phyloP scores from a whole-genome alignment of 352 stramenopile genomes.

The Phytophthora colocasiae region DNA sequence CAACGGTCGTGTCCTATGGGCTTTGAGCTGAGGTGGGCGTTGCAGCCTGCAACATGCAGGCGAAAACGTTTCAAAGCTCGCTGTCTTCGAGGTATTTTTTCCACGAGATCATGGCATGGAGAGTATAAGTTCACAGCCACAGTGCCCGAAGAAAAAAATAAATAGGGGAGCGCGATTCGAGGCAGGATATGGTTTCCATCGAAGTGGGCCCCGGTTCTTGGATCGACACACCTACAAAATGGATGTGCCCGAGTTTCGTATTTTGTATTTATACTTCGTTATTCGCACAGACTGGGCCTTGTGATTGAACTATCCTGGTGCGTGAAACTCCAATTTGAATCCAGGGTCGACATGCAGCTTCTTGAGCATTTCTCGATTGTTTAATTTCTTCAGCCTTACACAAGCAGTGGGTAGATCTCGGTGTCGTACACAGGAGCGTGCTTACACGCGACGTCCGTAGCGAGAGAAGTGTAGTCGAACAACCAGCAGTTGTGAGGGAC shows the following conservation, averaged over 20 bases:
- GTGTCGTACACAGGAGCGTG: slow-evolving; percentile 38
- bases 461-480: slow-evolving; percentile 45
- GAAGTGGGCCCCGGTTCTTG: no score
- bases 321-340: slow-evolving; percentile 29
- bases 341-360: no score
- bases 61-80: no score
- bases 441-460: slow-evolving; percentile 22
- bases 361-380: slow-evolving; percentile 1
- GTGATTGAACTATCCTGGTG: slow-evolving; percentile 47
- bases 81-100: no score
- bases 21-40: neutral
- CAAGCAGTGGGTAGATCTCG: slow-evolving; percentile 41
- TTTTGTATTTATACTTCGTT: no score
- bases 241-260: no score
- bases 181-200: no score
- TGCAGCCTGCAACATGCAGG: neutral
- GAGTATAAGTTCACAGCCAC: neutral
- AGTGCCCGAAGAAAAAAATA: no score
- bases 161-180: no score
- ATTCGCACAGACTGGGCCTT: slow-evolving; percentile 13
- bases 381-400: slow-evolving; percentile 2
- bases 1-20: slow-evolving; percentile 12
- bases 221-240: no score
- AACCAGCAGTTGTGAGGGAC: slow-evolving; percentile 54
- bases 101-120: no score